phyloP scores from a whole-genome alignment of 495 filamentous ascomycete genomes.

The Wilcoxina mikolae region DNA sequence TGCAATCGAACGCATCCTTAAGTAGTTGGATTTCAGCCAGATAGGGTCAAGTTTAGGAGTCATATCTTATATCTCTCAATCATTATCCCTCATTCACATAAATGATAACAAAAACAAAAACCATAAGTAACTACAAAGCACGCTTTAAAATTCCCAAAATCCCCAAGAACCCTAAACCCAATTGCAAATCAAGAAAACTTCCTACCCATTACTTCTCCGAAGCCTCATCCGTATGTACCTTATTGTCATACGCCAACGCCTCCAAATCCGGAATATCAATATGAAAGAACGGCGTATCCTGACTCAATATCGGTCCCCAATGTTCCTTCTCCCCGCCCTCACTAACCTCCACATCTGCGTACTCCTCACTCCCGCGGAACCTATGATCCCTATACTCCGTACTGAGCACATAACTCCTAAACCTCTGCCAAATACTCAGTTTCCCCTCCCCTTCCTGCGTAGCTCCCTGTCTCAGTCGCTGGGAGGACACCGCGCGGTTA shows the following conservation, averaged over 20 bases:
- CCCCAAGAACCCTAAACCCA: too few relatives aligned
- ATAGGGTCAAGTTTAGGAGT: too few relatives aligned
- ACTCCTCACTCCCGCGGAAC: conserved; percentile 20
- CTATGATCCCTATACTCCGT: conserved; percentile 18
- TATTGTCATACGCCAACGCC: conserved; percentile 1
- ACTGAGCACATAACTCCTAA: conserved; percentile 16
- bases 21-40: too few relatives aligned
- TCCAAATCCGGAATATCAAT: conserved; percentile 31
- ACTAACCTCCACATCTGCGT: conserved; percentile 19
- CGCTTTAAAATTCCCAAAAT: too few relatives aligned
- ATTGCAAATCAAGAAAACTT: too few relatives aligned
- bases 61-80: too few relatives aligned
- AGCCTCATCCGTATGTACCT: too few relatives aligned
- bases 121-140: too few relatives aligned
- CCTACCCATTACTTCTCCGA: too few relatives aligned
- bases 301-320: conserved; percentile 32
- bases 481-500: not conserved
- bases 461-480: conserved; percentile 4
- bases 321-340: conserved; percentile 16
- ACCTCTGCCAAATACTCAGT: not conserved
- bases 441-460: conserved; percentile 5
- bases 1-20: too few relatives aligned
- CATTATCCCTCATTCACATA: too few relatives aligned
- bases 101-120: too few relatives aligned
- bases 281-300: conserved; percentile 42